These are phyloP conservation scores for Colletotrichum shisoi DNA, from an alignment of 2,329 filamentous ascomycete species.

Conservation along the genomic window DNA sequence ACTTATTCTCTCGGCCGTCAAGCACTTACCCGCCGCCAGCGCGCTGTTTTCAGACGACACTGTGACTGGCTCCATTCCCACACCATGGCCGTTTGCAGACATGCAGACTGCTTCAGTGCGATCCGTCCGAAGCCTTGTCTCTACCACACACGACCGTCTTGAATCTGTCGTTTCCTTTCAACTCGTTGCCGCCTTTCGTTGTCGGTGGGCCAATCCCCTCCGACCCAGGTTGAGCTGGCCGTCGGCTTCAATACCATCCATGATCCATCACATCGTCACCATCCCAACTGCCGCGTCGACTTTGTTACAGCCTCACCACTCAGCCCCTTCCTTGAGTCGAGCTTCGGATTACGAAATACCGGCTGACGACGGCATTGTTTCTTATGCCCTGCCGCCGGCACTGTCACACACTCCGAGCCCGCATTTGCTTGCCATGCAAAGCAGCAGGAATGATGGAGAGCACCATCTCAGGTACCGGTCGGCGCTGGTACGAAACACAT, in stretches of 20 bases:
- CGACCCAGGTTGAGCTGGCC: background rate
- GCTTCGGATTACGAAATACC: background rate
- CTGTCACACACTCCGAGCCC: conserved; percentile 25
- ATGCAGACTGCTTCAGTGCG: background rate
- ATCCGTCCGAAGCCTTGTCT: conserved; percentile 17
- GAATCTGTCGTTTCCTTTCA: background rate
- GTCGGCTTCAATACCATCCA: background rate
- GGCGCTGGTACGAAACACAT: background rate
- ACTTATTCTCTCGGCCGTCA: conserved; percentile 5
- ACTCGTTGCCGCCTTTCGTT: conserved; percentile 8
- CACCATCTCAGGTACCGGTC: conserved; percentile 10
- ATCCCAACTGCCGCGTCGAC: conserved; percentile 1
- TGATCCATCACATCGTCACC: conserved; percentile 2
- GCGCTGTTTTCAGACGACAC: conserved; percentile 16
- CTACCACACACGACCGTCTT: conserved; percentile 3
- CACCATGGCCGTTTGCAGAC: conserved; percentile 12
- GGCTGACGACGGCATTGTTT: background rate
- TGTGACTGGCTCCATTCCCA: background rate
- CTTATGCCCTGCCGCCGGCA: background rate
- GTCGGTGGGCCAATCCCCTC: background rate
- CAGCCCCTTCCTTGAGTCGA: conserved; percentile 1
- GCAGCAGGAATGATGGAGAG: conserved; percentile 22
- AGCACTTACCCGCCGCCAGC: conserved; percentile 3
- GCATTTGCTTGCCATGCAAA: conserved; percentile 11
- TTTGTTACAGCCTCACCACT: background rate